Base-by-base conservation (phyloP, 75 land plant species). In the Pseudotsuga menziesii region DNA sequence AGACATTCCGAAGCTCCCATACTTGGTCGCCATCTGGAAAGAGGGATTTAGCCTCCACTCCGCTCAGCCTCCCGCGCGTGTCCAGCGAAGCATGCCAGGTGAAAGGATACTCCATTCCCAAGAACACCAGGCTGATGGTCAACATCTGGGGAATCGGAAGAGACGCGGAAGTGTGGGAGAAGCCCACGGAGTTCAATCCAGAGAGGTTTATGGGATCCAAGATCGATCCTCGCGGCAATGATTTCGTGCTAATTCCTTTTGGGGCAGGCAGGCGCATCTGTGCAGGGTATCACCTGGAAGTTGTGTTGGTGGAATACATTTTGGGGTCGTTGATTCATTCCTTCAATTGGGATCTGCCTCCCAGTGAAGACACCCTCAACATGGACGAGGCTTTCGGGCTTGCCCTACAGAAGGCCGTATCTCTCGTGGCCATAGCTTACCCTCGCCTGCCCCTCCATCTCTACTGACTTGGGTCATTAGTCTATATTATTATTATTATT, bases 301-400 rank as follows among this genome's bases (percentile, higher is more conserved):
- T 64, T 19, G 52, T 77, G 61, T 69, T 84, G 73, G 78, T 87
- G 54, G 60, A 76, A 17, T 63, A 78, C 35, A 48, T 72, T 3
- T 19, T 87, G 70, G 89, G 75, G 11, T 39, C 77, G 5, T 54
- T 87, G 32, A 57, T 87, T 4, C 83, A 87, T 56, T 17, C 74
- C 8, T 84, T 87, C 52, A 76, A 87, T 26, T 87, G 86, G 89
- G 56, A 82, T 27, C 39, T 82, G 69, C 81, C 84, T 15, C 36
- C 80, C 9, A 76, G 74, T 0, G 25, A 48, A 2, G 26, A 61
- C 57, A 36, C 14, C 27, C 59, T 80, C 3, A 62, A 86, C 80
- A 86, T 86, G 85, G 76, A 44, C 3, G 88, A 86, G 57, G 59
- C 26, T 13, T 83, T 80, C 48, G 74, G 74, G 41, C 32, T 72